Conservation (phyloP, 2,329 filamentous ascomycete species). For the Sporothrix brunneoviolacea region DNA sequence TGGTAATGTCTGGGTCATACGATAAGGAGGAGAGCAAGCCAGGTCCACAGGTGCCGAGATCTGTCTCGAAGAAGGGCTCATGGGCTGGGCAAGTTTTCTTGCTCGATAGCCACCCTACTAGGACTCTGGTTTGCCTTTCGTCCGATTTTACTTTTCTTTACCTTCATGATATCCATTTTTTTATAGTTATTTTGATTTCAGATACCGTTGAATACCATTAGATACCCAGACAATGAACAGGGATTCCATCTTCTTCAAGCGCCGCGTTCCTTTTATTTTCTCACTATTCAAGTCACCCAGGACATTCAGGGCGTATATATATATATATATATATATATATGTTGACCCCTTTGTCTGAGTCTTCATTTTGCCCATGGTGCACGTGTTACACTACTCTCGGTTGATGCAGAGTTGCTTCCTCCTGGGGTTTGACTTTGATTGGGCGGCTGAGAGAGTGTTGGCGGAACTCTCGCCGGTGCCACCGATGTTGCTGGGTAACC, state of each 20-base stretch:
- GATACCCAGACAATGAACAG: slow-evolving; percentile 10
- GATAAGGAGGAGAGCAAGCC: neutral
- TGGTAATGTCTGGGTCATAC: slow-evolving; percentile 2
- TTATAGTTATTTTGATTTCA: slow-evolving; percentile 1
- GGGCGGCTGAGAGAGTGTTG: too few relatives aligned
- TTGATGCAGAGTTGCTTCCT: neutral
- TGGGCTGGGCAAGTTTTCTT: too few relatives aligned
- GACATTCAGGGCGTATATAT: too few relatives aligned
- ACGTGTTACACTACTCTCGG: slow-evolving; percentile 31
- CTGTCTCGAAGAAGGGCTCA: neutral
- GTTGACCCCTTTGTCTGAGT: neutral
- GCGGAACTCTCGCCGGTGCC: neutral
- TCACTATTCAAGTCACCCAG: too few relatives aligned
- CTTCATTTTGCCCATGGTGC: slow-evolving; percentile 38
- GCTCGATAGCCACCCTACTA: too few relatives aligned
- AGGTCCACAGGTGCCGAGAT: too few relatives aligned
- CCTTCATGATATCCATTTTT: slow-evolving; percentile 18
- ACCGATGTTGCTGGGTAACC: neutral
- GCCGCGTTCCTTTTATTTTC: too few relatives aligned
- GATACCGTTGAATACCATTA: slow-evolving; percentile 11
- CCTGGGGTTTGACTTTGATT: neutral
- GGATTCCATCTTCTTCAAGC: neutral
- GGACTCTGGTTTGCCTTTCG: too few relatives aligned
- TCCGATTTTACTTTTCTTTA: neutral
- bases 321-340: neutral